phyloP scores from a whole-genome alignment of 495 filamentous ascomycete species.

The Chaetomium fimeti region DNA sequence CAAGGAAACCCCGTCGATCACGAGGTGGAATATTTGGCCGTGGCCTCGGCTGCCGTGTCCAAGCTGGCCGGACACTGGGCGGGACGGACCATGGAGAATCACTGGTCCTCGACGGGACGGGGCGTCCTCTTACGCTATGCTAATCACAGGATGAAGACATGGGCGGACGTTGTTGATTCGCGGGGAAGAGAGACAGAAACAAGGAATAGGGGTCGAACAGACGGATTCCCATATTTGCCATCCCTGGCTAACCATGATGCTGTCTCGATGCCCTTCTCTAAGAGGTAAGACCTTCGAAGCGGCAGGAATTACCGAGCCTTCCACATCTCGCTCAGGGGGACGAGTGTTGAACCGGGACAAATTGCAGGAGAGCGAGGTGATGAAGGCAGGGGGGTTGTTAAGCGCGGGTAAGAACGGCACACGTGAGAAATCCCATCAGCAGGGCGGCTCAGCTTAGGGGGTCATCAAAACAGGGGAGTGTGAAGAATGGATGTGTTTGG shows the following conservation, averaged over 20 bases:
- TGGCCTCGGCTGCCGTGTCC: not conserved
- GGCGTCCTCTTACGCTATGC: constrained; percentile 4
- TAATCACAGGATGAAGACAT: not conserved
- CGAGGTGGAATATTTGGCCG: not conserved
- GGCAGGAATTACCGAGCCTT: not conserved
- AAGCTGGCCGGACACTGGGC: constrained; percentile 9
- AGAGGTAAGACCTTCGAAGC: no score
- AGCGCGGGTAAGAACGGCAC: not conserved
- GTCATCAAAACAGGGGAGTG: constrained; percentile 4
- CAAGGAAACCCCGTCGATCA: not conserved
- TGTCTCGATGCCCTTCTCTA: not conserved
- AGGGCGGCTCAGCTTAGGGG: not conserved
- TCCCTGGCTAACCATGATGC: not conserved
- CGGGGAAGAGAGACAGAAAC: not conserved
- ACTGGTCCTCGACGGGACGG: constrained; percentile 9
- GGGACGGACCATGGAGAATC: constrained; percentile 12
- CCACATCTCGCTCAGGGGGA: not conserved
- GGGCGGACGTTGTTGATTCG: constrained; percentile 11
- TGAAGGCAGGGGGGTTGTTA: not conserved
- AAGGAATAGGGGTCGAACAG: constrained; percentile 6
- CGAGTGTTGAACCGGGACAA: not conserved
- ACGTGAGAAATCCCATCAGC: not conserved
- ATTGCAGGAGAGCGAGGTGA: not conserved
- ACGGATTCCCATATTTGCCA: not conserved
- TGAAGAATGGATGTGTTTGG: constrained; percentile 12